Percentiles rank a stretch among this genome's conserved stretches.
phyloP scores from a whole-genome alignment of 2,329 filamentous ascomycete species.

The Xylaria polymorpha region DNA sequence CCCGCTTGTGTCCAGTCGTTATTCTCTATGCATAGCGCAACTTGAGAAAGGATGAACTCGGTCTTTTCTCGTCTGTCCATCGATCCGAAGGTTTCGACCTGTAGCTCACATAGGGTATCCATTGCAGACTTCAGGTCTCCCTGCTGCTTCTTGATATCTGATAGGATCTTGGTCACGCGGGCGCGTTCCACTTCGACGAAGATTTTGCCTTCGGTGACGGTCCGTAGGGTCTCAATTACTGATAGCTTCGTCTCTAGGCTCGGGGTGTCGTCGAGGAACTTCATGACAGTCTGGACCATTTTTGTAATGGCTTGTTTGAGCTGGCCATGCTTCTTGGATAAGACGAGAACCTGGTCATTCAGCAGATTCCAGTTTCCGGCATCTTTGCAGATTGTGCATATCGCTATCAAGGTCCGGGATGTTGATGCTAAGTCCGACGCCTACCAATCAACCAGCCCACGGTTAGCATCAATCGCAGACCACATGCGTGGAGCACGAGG shows the following conservation, averaged over 20 bases:
- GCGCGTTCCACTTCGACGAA: conserved; percentile 99
- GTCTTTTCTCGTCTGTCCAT: conserved; percentile 99
- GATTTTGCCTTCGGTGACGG: conserved; percentile 99
- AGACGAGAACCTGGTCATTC: conserved; percentile 93
- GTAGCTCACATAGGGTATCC: conserved; percentile 94
- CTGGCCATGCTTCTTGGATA: conserved; percentile 99
- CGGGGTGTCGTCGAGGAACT: conserved; percentile 87
- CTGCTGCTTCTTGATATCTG: conserved; percentile 96
- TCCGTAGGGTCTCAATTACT: conserved; percentile 93
- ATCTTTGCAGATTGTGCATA: conserved; percentile 95
- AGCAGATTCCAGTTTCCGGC: conserved; percentile 92
- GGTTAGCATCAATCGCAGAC: conserved; percentile 44
- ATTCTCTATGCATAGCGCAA: conserved; percentile 92
- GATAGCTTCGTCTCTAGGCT: conserved; percentile 88
- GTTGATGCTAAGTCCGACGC: conserved; percentile 96
- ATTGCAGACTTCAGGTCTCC: conserved; percentile 90
- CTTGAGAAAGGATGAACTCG: conserved; percentile 97
- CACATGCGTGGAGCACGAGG: conserved; percentile 33
- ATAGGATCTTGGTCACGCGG: conserved; percentile 92
- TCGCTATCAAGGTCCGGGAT: conserved; percentile 84
- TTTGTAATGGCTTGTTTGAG: conserved; percentile 98
- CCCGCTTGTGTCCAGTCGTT: conserved; percentile 96
- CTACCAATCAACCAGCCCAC: conserved; percentile 56
- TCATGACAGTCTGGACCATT: conserved; percentile 98
- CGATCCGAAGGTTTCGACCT: conserved; percentile 98